Base-by-base conservation (phyloP, 768 basidiomycete species). In the Strobilomyces dryophilus region DNA sequence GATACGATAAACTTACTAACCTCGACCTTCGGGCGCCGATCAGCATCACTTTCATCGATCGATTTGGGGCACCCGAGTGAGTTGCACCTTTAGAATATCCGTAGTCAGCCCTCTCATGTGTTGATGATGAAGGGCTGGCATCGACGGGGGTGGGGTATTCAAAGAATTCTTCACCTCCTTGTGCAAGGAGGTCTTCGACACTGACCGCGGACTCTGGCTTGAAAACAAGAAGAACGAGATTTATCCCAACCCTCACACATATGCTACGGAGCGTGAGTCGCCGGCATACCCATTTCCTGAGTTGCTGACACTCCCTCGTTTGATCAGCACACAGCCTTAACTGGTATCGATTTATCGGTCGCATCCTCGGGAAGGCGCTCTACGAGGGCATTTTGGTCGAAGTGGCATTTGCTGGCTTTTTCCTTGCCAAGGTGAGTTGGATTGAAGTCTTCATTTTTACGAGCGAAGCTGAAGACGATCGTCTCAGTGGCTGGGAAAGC, bases 131-230 rank as follows among this genome's bases (percentile, higher is more conserved):
- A 90, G 89, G 67, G 84, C 87, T 17, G 95, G 95, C 0, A 95
- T 98, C 31, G 95, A 98, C 58, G 95, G 95, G 2, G 95, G 97
- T 3, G 97, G 97, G 0, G 85, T 98, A 5, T 98, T 97, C 77
- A 99, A 98, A 67, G 97, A 98, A 68, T 97, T 98, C 61, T 81
- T 98, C 63, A 99, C 94, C 2, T 91, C 88, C 14, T 69, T 99
- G 17, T 87, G 85, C 52, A 93, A 89, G 63, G 95, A 98, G 66
- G 95, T 90, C 0, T 98, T 99, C 56, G 93, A 99, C 63, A 87
- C 89, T 2, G 84, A 98, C 63, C 84, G 93, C 5, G 97, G 97
- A 10, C 73, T 99, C 5, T 99, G 97, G 97, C 75, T 95, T 26
- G 84, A 82, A 26, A 99, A 87, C 52, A 82, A 83, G 69, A 89